These are phyloP conservation scores for Vigna radiata DNA, from an alignment of 306 rosid genomes.

Conservation along the genomic window DNA sequence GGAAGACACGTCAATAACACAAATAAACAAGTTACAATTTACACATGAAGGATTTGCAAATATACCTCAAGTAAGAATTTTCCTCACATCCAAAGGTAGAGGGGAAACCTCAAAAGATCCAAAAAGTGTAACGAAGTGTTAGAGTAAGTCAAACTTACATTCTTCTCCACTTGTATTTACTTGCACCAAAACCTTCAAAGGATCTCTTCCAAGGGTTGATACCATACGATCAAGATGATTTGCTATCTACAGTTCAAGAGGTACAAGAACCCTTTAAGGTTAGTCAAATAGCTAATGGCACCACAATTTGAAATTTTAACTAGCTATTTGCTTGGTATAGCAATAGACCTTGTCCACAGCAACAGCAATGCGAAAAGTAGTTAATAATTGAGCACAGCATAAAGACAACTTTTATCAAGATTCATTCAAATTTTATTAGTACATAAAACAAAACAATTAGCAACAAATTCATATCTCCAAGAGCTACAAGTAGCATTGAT, in stretches of 20 bases:
- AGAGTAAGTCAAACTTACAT: slow-evolving; percentile 58
- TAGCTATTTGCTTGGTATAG: background rate
- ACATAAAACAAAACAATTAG: slow-evolving; percentile 34
- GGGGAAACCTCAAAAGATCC: slow-evolving; percentile 24
- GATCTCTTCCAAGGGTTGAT: slow-evolving; percentile 76
- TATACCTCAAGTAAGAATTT: background rate
- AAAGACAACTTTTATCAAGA: slow-evolving; percentile 16
- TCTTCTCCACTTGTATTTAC: slow-evolving; percentile 95
- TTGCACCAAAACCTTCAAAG: slow-evolving; percentile 80
- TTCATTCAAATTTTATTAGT: slow-evolving; percentile 27
- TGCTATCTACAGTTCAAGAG: slow-evolving; percentile 69
- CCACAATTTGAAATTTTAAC: slow-evolving; percentile 29
- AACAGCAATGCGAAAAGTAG: background rate
- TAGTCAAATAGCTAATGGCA: slow-evolving; percentile 30
- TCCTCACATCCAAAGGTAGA: background rate
- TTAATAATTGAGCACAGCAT: slow-evolving; percentile 20
- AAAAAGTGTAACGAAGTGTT: slow-evolving; percentile 10
- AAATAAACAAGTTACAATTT: slow-evolving; percentile 24
- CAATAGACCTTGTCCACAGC: slow-evolving; percentile 1
- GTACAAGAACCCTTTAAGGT: slow-evolving; percentile 30
- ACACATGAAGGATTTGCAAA: slow-evolving; percentile 5
- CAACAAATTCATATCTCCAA: slow-evolving; percentile 5
- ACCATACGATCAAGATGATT: slow-evolving; percentile 78
- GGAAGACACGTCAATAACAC: background rate
- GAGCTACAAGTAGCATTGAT: slow-evolving; percentile 40